Percentiles rank a stretch among this genome's conserved stretches.
Conservation (phyloP, 148 eudicot genomes). For the Vaccinium myrtillus region DNA sequence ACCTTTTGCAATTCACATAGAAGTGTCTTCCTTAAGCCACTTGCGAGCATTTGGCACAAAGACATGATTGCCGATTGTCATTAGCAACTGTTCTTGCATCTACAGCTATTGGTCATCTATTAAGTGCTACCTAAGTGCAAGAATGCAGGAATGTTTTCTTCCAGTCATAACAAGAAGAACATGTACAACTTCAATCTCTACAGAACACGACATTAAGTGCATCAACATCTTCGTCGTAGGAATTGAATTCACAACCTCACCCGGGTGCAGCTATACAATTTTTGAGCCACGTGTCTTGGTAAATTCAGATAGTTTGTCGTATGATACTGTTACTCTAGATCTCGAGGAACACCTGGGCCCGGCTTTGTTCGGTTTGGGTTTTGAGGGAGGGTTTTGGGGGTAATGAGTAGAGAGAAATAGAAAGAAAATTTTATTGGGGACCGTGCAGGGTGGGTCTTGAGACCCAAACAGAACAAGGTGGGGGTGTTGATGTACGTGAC, state of each 20-base stretch:
- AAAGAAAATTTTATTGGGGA: no score
- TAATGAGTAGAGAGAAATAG: no score
- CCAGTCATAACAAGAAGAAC: background rate
- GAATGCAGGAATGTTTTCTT: background rate
- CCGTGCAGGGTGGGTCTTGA: no score
- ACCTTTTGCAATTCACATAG: background rate
- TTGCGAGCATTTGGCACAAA: background rate
- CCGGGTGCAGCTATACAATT: background rate
- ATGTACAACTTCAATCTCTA: no score
- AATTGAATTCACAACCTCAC: background rate
- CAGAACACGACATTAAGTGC: no score
- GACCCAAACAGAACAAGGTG: no score
- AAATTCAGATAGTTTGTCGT: background rate
- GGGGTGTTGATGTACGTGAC: no score
- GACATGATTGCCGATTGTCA: background rate
- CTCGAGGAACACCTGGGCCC: no score
- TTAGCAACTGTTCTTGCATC: background rate
- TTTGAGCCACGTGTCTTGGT: background rate
- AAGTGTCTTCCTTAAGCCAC: background rate
- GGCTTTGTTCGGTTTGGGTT: no score
- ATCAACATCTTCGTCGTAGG: background rate
- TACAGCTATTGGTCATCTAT: background rate
- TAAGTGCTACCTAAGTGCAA: background rate
- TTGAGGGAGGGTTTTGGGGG: no score
- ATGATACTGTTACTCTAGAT: background rate